Evolutionary conservation across 164 flowering plant species (phyloP), one percentile per base, ranked within the genome.

Genomic region (Berberis thunbergii): DNA sequence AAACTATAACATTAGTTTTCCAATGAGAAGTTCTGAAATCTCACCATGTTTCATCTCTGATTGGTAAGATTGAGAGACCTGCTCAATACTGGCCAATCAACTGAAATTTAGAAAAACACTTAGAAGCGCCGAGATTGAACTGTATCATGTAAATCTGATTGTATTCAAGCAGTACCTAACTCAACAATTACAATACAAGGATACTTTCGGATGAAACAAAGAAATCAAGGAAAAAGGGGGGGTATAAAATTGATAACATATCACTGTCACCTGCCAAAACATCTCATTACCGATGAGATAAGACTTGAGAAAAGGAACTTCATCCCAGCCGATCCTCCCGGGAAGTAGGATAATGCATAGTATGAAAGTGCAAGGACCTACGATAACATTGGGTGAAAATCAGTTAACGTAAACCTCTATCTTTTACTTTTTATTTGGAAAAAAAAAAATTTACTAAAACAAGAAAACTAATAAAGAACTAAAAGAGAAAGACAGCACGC

Each of bases 281-380:
- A 86, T 75, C 70, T 86, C 67, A 81, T 43, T 41, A 86, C 64
- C 41, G 98, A 84, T 48, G 96, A 86, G 45, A 79, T 77, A 59
- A 92, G 75, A 43, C 89, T 78, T 4, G 98, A 89, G 0, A 82
- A 62, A 50, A 89, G 74, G 67, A 92, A 92, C 72, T 81, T 92
- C 84, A 91, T 62, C 62, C 98, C 96, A 52, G 91, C 74, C 60
- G 98, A 92, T 64, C 98, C 96, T 60, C 73, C 73, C 5, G 73
- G 73, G 65, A 65, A 70, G 56, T 70, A 70, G 7, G 72, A 70
- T 60, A 70, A 59, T 38, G 72, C 55, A 49, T 70, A 70, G 54
- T 70, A 70, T 45, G 68, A 60, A 70, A 70, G 72, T 54, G 68
- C 72, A 64, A 70, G 64, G 43, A 70, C 72, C 72, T 70, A 70